A percentile compares a stretch with the other conserved stretches of the same genome.
These are phyloP conservation scores for Tolypocladium nubicola DNA, from an alignment of 2,329 filamentous ascomycete species.

Conservation along the genomic window DNA sequence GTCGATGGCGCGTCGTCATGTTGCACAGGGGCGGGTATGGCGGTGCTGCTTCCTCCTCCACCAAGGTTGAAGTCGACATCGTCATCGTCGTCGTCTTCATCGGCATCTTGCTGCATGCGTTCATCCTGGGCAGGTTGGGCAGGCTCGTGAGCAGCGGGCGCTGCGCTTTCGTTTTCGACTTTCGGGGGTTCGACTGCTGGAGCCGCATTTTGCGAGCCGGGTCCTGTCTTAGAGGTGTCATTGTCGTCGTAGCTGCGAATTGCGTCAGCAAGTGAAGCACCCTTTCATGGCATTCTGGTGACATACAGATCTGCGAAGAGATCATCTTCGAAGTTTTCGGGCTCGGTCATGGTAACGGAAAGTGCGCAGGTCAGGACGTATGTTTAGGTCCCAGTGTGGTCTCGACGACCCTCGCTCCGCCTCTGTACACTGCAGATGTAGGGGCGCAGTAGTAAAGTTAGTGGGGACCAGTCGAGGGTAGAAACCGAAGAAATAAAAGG, in stretches of 20 bases:
- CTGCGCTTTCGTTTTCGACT: slow-evolving; percentile 15
- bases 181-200: slow-evolving; percentile 15
- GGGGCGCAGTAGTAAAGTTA: neutral
- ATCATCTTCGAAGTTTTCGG: slow-evolving; percentile 81
- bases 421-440: neutral
- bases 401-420: neutral
- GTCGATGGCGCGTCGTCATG: slow-evolving; percentile 20
- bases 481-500: too few species aligned
- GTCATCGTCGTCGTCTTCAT: slow-evolving; percentile 40
- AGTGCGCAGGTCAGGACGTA: neutral
- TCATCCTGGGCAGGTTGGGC: slow-evolving; percentile 20
- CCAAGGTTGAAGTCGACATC: slow-evolving; percentile 51
- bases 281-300: neutral
- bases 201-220: slow-evolving; percentile 18
- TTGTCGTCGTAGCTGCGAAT: slow-evolving; percentile 55
- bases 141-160: neutral
- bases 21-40: slow-evolving; percentile 8
- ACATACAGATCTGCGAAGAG: slow-evolving; percentile 90
- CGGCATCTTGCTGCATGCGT: slow-evolving; percentile 31
- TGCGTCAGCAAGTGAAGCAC: slow-evolving; percentile 3
- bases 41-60: slow-evolving; percentile 24
- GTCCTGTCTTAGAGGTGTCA: slow-evolving; percentile 30
- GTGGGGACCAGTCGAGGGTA: too few species aligned
- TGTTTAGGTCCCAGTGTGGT: neutral
- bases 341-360: slow-evolving; percentile 55